Evolutionary conservation across 2,329 filamentous ascomycete genomes (phyloP).

Genomic region (Nigrospora oryzae): DNA sequence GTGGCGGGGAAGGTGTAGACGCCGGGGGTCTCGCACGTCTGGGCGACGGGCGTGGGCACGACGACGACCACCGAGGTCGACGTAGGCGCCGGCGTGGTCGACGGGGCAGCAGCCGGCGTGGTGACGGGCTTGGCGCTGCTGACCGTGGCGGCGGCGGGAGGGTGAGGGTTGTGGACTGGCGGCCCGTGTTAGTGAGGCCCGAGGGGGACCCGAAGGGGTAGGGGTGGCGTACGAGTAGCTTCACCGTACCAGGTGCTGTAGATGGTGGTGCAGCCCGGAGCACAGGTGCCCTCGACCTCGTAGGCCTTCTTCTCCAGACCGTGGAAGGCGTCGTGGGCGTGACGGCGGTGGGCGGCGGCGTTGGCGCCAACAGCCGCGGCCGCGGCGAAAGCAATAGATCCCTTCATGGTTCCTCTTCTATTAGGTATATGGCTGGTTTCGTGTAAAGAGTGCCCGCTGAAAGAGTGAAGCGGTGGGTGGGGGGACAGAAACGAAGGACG

Average conservation of each 20-base stretch:
- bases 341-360: slow-evolving; percentile 53
- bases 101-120: slow-evolving; percentile 8
- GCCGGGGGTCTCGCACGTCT: slow-evolving; percentile 56
- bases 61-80: slow-evolving; percentile 31
- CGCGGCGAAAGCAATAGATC: slow-evolving; percentile 56
- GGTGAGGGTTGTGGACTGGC: slow-evolving; percentile 32
- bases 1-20: slow-evolving; percentile 69
- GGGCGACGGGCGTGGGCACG: slow-evolving; percentile 42
- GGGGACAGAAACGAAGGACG: slow-evolving; percentile 38
- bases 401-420: slow-evolving; percentile 59
- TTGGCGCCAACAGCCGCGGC: slow-evolving; percentile 47
- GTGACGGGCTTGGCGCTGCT: slow-evolving; percentile 13
- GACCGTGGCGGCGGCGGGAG: slow-evolving; percentile 17
- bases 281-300: slow-evolving; percentile 28
- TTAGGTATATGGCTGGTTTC: slow-evolving; percentile 15
- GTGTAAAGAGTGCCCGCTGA: slow-evolving; percentile 71
- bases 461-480: slow-evolving; percentile 72
- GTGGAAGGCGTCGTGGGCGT: slow-evolving; percentile 48
- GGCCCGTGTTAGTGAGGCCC: slow-evolving; percentile 10
- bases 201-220: slow-evolving; percentile 1
- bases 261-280: slow-evolving; percentile 67
- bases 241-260: slow-evolving; percentile 63
- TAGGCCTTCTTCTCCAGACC: slow-evolving; percentile 37
- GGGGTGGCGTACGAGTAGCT: slow-evolving; percentile 47
- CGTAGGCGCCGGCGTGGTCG: slow-evolving; percentile 10